phyloP scores from a whole-genome alignment of 257 asterid species.

The Solanum pennellii region DNA sequence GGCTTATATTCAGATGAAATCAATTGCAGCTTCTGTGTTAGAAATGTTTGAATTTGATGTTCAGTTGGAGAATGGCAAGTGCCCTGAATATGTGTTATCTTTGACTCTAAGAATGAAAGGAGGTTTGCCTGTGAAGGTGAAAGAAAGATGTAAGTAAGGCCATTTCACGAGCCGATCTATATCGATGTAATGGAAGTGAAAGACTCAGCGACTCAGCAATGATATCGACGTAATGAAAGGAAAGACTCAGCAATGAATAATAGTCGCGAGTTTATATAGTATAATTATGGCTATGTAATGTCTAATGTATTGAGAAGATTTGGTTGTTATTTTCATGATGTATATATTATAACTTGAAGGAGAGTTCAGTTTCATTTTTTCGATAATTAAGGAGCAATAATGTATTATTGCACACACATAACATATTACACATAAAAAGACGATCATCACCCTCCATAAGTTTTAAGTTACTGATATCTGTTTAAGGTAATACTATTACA shows the following conservation, averaged over 20 bases:
- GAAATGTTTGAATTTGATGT: constrained; percentile 49
- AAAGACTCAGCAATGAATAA: neutral
- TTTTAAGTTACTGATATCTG: neutral
- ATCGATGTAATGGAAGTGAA: neutral
- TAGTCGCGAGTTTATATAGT: neutral
- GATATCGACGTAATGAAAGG: neutral
- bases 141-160: constrained; percentile 22
- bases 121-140: constrained; percentile 51
- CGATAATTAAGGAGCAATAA: neutral
- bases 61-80: constrained; percentile 37
- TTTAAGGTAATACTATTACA: neutral
- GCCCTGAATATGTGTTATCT: constrained; percentile 55
- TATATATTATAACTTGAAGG: neutral
- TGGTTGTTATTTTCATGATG: neutral
- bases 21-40: constrained; percentile 62
- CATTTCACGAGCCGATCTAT: neutral
- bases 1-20: constrained; percentile 94
- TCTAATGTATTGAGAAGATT: neutral
- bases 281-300: neutral
- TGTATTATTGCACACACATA: neutral
- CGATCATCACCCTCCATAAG: neutral
- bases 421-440: neutral
- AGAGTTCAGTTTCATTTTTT: neutral
- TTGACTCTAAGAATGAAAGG: constrained; percentile 78
- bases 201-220: too few species aligned